A percentile compares a stretch with the other conserved stretches of the same genome.
Conservation (phyloP, 805 yeast species). For the Candida suzukii region DNA sequence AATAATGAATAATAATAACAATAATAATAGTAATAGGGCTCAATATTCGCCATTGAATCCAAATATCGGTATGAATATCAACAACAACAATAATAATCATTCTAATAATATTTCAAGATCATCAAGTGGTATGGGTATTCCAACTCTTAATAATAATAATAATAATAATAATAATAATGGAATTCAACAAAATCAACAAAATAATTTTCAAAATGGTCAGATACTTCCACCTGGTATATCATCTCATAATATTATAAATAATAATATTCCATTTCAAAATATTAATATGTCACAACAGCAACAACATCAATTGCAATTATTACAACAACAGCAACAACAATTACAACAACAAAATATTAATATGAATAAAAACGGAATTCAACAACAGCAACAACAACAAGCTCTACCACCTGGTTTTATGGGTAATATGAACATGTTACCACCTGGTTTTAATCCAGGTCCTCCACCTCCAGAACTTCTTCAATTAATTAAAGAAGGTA, state of each 20-base stretch:
- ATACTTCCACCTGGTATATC: neutral
- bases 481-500: conserved; percentile 20
- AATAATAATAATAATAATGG: too few relatives aligned
- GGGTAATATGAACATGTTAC: neutral
- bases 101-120: neutral
- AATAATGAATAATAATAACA: too few relatives aligned
- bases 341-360: neutral
- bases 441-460: conserved; percentile 7
- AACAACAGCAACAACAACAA: conserved; percentile 4
- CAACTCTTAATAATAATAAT: too few relatives aligned
- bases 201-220: neutral
- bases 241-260: too few relatives aligned
- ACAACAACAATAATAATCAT: neutral
- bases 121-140: neutral
- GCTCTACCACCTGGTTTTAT: conserved; percentile 7
- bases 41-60: too few relatives aligned
- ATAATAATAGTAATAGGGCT: too few relatives aligned
- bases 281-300: neutral
- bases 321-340: neutral
- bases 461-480: conserved; percentile 24
- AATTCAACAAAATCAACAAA: too few relatives aligned
- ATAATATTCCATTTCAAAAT: too few relatives aligned
- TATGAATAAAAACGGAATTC: neutral
- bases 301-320: neutral
- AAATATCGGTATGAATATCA: too few relatives aligned